Base-by-base conservation (phyloP, 306 rosid genomes). In the Pterocarpus macrocarpus region DNA sequence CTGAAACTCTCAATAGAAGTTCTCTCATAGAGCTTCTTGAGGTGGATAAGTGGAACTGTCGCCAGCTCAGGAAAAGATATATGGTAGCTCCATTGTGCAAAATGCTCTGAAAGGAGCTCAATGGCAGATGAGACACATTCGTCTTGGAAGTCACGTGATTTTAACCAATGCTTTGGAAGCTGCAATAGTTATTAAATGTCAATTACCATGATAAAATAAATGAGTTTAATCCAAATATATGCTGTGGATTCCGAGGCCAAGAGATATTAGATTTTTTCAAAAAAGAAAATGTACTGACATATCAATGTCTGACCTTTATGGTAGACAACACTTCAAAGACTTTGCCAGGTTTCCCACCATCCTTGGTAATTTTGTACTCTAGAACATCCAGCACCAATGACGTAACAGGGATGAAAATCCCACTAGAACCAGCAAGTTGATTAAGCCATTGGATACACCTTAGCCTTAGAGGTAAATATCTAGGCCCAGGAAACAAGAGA, bases 21-120 rank as follows among this genome's bases (percentile, higher is more conserved):
- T 71, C 36, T 84, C 74, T 89, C 94, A 22, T 75, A 84, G 67
- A 93, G 85, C 89, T 95, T 95, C 88, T 84, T 90, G 74, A 95
- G 79, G 85, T 81, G 88, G 61, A 90, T 64, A 39, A 95, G 92
- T 34, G 99, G 92, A 85, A 89, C 86, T 50, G 90, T 89, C 53
- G 97, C 97, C 49, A 95, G 82, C 81, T 95, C 99, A 5, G 98
- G 98, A 86, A 95, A 93, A 72, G 99, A 91, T 82, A 95, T 80
- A 75, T 91, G 88, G 85, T 86, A 85, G 81, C 92, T 93, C 98
- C 99, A 95, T 81, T 91, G 97, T 68, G 88, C 69, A 84, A 93
- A 95, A 81, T 95, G 97, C 72, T 83, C 90, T 1, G 98, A 74
- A 70, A 95, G 96, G 76, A 91, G 91, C 70, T 95, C 97, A 52